phyloP scores from a whole-genome alignment of 768 basidiomycete genomes.

The Mycena polygramma region DNA sequence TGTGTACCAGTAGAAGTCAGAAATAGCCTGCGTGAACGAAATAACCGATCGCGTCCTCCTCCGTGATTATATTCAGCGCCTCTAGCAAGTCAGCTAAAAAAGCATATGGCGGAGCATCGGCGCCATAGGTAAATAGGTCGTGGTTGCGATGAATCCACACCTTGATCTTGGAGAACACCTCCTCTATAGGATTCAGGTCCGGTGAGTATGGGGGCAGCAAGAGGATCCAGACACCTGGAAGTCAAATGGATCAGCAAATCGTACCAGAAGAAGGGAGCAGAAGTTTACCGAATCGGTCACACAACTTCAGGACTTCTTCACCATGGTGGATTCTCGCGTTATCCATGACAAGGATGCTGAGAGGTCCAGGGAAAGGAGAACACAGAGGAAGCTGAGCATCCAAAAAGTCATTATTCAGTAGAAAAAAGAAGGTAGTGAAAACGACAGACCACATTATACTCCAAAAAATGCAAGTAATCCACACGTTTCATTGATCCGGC shows the following conservation, averaged over 20 bases:
- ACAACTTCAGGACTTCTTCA: background rate
- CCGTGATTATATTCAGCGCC: conserved; percentile 44
- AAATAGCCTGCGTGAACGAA: conserved; percentile 51
- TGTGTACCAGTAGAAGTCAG: too few relatives aligned
- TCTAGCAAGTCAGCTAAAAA: conserved; percentile 46
- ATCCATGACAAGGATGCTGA: too few relatives aligned
- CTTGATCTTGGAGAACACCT: conserved; percentile 55
- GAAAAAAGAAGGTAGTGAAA: background rate
- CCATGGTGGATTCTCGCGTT: conserved; percentile 4
- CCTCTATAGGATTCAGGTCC: conserved; percentile 56
- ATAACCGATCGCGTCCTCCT: conserved; percentile 45
- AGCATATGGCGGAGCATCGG: conserved; percentile 20
- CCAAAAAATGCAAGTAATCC: conserved; percentile 12
- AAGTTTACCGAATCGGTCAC: conserved; percentile 16
- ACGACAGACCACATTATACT: conserved; percentile 5
- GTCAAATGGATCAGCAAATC: too few relatives aligned
- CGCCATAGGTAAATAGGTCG: conserved; percentile 15
- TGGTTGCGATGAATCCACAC: conserved; percentile 43
- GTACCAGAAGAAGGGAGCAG: background rate
- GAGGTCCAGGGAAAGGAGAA: background rate
- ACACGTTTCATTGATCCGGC: conserved; percentile 15
- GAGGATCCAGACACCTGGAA: conserved; percentile 42
- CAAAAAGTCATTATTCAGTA: background rate
- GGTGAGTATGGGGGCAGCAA: conserved; percentile 56
- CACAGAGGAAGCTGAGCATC: conserved; percentile 11